These are phyloP conservation scores for Cadophora luteo-olivacea DNA, from an alignment of 2,329 filamentous ascomycete species.

Conservation along the genomic window DNA sequence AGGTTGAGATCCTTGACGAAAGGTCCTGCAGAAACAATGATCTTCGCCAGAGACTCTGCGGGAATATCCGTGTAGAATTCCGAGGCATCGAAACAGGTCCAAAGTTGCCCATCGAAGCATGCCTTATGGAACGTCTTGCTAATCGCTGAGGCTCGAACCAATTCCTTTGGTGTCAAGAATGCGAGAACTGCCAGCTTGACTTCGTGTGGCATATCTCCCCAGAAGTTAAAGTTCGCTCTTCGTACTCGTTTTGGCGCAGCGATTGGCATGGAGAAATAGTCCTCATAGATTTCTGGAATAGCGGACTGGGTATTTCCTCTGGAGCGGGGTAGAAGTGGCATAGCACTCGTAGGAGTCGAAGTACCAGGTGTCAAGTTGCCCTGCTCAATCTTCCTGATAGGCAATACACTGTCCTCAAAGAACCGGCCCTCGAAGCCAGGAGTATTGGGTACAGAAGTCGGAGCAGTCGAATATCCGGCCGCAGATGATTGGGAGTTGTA, in stretches of 20 bases:
- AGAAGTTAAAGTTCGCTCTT: slow-evolving; percentile 67
- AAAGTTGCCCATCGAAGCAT: slow-evolving; percentile 95
- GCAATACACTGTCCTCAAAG: slow-evolving; percentile 34
- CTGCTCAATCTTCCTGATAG: slow-evolving; percentile 34
- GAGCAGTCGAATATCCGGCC: slow-evolving; percentile 41
- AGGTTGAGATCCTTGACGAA: slow-evolving; percentile 93
- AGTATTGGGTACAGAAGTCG: slow-evolving; percentile 39
- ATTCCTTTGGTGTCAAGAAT: slow-evolving; percentile 78
- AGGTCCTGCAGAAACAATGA: slow-evolving; percentile 84
- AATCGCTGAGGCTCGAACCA: slow-evolving; percentile 78
- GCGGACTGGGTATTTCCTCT: slow-evolving; percentile 33
- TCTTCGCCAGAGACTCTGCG: slow-evolving; percentile 80
- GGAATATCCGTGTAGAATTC: slow-evolving; percentile 90
- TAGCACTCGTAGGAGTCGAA: slow-evolving; percentile 36
- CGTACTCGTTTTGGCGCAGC: slow-evolving; percentile 29
- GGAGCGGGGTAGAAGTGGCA: slow-evolving; percentile 34
- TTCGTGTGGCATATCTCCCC: slow-evolving; percentile 82
- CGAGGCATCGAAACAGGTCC: slow-evolving; percentile 83
- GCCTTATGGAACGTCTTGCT: slow-evolving; percentile 79
- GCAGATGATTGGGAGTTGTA: slow-evolving; percentile 36
- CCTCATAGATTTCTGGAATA: slow-evolving; percentile 41
- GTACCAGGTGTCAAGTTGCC: slow-evolving; percentile 29
- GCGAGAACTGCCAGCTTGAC: slow-evolving; percentile 79
- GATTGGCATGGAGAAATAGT: slow-evolving; percentile 42
- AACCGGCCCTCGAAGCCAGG: slow-evolving; percentile 40